Conservation (phyloP, 2,329 filamentous ascomycete genomes). For the Pseudopithomyces chartarum region DNA sequence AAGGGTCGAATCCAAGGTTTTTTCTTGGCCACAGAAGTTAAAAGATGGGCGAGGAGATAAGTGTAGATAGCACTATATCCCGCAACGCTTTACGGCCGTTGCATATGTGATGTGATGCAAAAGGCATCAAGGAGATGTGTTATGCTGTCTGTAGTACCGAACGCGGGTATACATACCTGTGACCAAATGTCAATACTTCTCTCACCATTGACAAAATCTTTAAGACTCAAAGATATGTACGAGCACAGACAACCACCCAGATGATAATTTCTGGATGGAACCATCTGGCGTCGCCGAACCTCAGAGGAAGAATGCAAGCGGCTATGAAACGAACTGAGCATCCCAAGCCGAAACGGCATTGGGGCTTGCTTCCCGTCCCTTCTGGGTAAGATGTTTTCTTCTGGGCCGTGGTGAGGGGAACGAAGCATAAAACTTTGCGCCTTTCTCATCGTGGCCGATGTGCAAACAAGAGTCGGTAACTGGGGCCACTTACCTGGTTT, state of each 20-base stretch:
- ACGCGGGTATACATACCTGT: neutral
- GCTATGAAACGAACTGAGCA: no score
- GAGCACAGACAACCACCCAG: conserved; percentile 1
- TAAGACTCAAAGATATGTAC: neutral
- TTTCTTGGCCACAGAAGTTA: neutral
- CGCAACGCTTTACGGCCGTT: neutral
- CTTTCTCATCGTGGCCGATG: neutral
- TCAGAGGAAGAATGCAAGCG: neutral
- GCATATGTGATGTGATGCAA: no score
- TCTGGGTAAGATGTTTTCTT: neutral
- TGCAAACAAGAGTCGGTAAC: neutral
- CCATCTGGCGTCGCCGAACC: neutral
- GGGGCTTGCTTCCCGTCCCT: neutral
- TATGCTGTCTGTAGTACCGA: neutral
- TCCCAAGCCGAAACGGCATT: neutral
- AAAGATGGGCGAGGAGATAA: neutral
- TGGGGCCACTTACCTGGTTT: neutral
- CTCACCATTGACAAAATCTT: neutral
- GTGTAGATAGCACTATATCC: neutral
- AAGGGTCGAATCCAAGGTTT: neutral
- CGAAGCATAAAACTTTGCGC: neutral
- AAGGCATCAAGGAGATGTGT: no score
- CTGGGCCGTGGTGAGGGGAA: neutral
- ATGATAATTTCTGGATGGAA: neutral
- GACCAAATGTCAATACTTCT: neutral